Base-by-base conservation (phyloP, 2,329 filamentous ascomycete species). In the Colletotrichum neosansevieriae region DNA sequence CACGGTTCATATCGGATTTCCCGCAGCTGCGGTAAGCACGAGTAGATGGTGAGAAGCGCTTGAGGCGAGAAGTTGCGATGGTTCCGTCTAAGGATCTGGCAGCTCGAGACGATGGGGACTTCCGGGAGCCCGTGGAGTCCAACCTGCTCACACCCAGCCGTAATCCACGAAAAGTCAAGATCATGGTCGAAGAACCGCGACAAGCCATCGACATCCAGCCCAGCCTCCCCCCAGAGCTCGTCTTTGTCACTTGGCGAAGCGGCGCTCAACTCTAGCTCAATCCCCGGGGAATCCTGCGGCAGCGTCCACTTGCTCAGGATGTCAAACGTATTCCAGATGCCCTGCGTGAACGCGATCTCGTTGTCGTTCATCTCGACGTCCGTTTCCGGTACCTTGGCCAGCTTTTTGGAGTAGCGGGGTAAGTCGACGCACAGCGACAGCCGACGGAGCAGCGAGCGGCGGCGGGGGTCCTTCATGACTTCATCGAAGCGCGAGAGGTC, bases 351-450 rank as follows among this genome's bases (percentile, higher is more conserved):
- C 53, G 63, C 67, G 17, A 69, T 36, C 24, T 75, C 74, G 56
- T 76, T 75, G 53, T 67, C 64, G 45, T 74, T 71, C 58, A 74
- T 73, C 36, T 76, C 74, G 17, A 72, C 63, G 21, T 73, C 70
- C 2, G 64, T 70, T 54, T 76, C 74, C 9, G 69, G 70, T n/a
- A 70, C 51, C 29, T 69, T 60, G 49, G 56, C 59, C 13, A 71
- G 58, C 51, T 69, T 67, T 40, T 59, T 57, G 21, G 63, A 19
- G 51, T 75, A 75, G 36, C 67, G 69, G 34, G 67, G 65, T 64
- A 76, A 70, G 65, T 73, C 71, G 29, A 76, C 60, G 9, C 61
- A 57, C 45, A 75, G 65, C 66, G 71, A 71, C 4, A 76, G 44
- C 29, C 68, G 70, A 15, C 64, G 71, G 40, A 76, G 71, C 15